Evolutionary conservation across 1,139 yeast species (phyloP), one percentile per base, ranked within the genome.

Genomic region (Geotrichum reessii): DNA sequence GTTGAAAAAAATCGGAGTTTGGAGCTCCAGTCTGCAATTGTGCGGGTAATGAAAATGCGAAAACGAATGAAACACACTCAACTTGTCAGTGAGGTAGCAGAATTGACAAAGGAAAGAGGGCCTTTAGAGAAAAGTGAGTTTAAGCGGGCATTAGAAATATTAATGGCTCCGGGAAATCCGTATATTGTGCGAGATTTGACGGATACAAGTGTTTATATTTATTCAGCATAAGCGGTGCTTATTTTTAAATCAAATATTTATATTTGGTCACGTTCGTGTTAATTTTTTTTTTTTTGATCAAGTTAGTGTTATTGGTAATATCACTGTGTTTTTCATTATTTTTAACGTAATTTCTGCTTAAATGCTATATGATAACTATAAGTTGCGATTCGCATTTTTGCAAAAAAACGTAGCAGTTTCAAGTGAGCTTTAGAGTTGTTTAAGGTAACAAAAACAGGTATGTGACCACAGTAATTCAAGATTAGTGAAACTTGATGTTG

Each of bases 21-120:
- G 62, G 70, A 70, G 48, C 63, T 74, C 11, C 75, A 71, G 56
- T 77, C 78, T 0, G 71, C 72, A 11, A 70, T 74, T 19, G 70
- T 72, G 9, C 66, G 77, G 14, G 60, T 67, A 37, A 65, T 76
- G 73, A 75, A 75, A 63, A 61, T 69, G 3, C 63, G 69, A 4
- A 67, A 67, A 54, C 59, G 59, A 21, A 62, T 76, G 51, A 52
- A 60, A 2, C 80, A 78, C 62, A 67, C 67, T 0, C 70, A 69
- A 28, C 68, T 78, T n/a, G 66, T 75, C 1, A 69, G 67, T 47
- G 66, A 65, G 56, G 66, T 71, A 1, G 62, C 70, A 28, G 69
- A 67, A 11, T 63, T 61, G 55, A 67, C 69, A 37, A 67, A 68
- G 61, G 62, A 61, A 28, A 64, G 73, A 9, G 73, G 74, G 19